These are phyloP conservation scores for Pseudovirgaria hyperparasitica DNA, from an alignment of 2,329 filamentous ascomycete genomes.

Conservation along the genomic window DNA sequence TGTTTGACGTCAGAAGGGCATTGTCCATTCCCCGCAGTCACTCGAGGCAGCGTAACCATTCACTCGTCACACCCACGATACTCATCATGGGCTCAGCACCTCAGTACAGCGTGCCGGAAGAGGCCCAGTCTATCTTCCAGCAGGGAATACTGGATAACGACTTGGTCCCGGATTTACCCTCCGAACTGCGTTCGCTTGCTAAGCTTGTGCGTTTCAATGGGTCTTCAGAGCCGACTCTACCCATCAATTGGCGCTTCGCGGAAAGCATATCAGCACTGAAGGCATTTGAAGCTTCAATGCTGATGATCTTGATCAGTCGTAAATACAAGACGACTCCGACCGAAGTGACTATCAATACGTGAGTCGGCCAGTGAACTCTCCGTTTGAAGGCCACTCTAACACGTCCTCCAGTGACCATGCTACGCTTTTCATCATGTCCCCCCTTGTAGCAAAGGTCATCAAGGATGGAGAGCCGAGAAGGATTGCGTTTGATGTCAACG, in stretches of 20 bases:
- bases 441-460: conserved; percentile 22
- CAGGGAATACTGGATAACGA: conserved; percentile 33
- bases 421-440: conserved; percentile 31
- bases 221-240: conserved; percentile 30
- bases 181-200: conserved; percentile 22
- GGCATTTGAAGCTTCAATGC: conserved; percentile 34
- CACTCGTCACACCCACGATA: too few species aligned
- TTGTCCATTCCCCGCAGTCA: too few species aligned
- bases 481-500: conserved; percentile 5
- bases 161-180: conserved; percentile 25
- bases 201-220: conserved; percentile 31
- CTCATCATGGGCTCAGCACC: background rate
- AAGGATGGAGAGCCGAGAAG: conserved; percentile 15
- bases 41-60: too few species aligned
- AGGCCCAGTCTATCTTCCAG: conserved; percentile 13
- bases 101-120: conserved; percentile 16
- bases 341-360: conserved; percentile 36
- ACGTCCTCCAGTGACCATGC: conserved; percentile 25
- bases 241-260: conserved; percentile 45
- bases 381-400: background rate
- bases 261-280: conserved; percentile 40
- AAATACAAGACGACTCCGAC: conserved; percentile 32
- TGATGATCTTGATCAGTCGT: conserved; percentile 31
- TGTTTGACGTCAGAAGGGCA: too few species aligned
- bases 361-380: conserved; percentile 4